These are phyloP conservation scores for Termitomyces eurrhizus DNA, from an alignment of 768 basidiomycete species.

Conservation along the genomic window DNA sequence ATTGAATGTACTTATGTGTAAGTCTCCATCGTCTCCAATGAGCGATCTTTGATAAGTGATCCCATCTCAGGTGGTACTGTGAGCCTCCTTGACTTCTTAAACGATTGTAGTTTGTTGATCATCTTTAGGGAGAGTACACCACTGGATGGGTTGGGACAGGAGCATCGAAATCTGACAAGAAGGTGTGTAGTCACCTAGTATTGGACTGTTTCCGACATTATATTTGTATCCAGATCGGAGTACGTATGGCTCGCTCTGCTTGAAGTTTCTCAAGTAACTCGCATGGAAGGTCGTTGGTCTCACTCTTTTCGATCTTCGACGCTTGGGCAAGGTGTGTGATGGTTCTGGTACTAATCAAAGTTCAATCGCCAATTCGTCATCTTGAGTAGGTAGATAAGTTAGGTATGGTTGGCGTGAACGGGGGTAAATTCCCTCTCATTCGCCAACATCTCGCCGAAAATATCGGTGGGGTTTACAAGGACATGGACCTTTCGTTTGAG, in stretches of 20 bases:
- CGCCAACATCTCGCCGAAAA: slow-evolving; percentile 77
- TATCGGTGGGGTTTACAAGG: slow-evolving; percentile 80
- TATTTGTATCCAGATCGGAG: slow-evolving; percentile 58
- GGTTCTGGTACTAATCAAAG: not conserved
- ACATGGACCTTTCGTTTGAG: slow-evolving; percentile 77
- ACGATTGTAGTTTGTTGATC: not conserved
- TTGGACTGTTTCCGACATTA: not conserved
- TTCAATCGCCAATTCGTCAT: not conserved
- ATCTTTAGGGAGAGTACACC: slow-evolving; percentile 76
- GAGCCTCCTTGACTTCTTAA: slow-evolving; percentile 10
- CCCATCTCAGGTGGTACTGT: slow-evolving; percentile 33
- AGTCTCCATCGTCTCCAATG: slow-evolving; percentile 15
- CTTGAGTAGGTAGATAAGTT: slow-evolving; percentile 57
- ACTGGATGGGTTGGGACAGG: slow-evolving; percentile 92
- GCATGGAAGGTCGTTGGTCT: slow-evolving; percentile 73
- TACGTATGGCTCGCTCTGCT: slow-evolving; percentile 29
- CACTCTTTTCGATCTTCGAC: slow-evolving; percentile 85
- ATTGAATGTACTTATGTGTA: slow-evolving; percentile 79
- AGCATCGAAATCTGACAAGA: slow-evolving; percentile 94
- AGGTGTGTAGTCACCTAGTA: slow-evolving; percentile 40
- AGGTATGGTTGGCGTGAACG: slow-evolving; percentile 88
- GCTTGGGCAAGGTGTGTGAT: slow-evolving; percentile 63
- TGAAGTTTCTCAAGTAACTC: slow-evolving; percentile 8
- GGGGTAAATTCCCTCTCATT: slow-evolving; percentile 84
- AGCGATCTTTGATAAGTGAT: slow-evolving; percentile 7